A percentile compares a stretch with the other conserved stretches of the same genome.
phyloP scores from a whole-genome alignment of 164 flowering plant species.

The Malania oleifera region DNA sequence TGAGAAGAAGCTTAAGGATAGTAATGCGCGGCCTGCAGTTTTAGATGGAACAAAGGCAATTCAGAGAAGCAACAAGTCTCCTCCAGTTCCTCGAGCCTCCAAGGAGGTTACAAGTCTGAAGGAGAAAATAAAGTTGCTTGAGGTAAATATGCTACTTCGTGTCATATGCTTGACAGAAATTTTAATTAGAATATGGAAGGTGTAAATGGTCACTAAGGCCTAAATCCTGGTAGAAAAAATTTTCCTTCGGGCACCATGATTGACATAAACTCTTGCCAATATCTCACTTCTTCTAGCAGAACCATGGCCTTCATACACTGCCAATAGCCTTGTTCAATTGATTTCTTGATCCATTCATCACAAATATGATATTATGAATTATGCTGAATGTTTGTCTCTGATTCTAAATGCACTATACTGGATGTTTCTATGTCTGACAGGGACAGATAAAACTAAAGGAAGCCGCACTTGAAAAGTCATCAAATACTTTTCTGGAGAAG shows the following conservation, averaged over 20 bases:
- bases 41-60: conserved; percentile 32
- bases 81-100: conserved; percentile 26
- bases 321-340: too few relatives aligned
- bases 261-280: not conserved
- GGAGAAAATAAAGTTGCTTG: conserved; percentile 66
- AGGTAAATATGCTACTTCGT: conserved; percentile 37
- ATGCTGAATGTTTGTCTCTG: too few relatives aligned
- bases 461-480: conserved; percentile 46
- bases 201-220: not conserved
- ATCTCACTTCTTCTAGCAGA: too few relatives aligned
- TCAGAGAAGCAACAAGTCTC: conserved; percentile 33
- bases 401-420: not conserved
- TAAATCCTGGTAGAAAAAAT: not conserved
- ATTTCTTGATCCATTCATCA: too few relatives aligned
- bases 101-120: conserved; percentile 50
- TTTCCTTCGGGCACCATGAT: not conserved
- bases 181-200: not conserved
- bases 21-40: conserved; percentile 19
- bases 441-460: conserved; percentile 65
- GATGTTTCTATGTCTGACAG: conserved; percentile 25
- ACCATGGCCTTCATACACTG: too few relatives aligned
- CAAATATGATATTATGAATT: too few relatives aligned
- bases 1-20: conserved; percentile 65
- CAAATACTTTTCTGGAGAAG: conserved; percentile 53
- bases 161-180: not conserved